These are phyloP conservation scores for Canavalia ensiformis DNA, from an alignment of 306 rosid species.

Conservation along the genomic window DNA sequence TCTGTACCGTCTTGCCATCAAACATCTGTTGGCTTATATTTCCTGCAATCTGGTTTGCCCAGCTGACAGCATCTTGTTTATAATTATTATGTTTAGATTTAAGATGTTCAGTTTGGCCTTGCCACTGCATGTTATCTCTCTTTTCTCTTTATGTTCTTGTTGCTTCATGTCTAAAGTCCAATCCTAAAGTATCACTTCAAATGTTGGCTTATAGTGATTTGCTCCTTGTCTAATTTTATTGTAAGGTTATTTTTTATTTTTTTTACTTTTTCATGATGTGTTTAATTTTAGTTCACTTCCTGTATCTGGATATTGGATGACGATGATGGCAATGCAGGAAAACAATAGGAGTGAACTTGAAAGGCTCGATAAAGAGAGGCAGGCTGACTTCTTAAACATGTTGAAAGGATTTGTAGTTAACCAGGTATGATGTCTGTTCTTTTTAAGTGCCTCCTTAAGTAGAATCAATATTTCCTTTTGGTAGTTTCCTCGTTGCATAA, in stretches of 20 bases:
- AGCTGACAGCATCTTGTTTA: not conserved
- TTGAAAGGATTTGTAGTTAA: slow-evolving; percentile 88
- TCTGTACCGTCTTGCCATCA: not conserved
- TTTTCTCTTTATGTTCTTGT: too few species aligned
- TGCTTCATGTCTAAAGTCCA: not conserved
- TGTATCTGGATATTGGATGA: slow-evolving; percentile 38
- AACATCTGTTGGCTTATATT: slow-evolving; percentile 19
- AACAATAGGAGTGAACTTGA: slow-evolving; percentile 92
- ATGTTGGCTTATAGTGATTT: slow-evolving; percentile 30
- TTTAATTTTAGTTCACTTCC: not conserved
- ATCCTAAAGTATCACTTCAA: slow-evolving; percentile 8
- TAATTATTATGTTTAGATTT: slow-evolving; percentile 21
- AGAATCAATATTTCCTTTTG: slow-evolving; percentile 26
- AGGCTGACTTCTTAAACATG: slow-evolving; percentile 83
- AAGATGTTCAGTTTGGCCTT: too few species aligned
- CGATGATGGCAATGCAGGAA: slow-evolving; percentile 68
- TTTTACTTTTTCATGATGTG: not conserved
- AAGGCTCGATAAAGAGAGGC: slow-evolving; percentile 85
- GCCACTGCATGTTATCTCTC: too few species aligned
- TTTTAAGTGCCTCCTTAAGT: not conserved
- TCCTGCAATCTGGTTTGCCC: slow-evolving; percentile 18
- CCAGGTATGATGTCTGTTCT: slow-evolving; percentile 69
- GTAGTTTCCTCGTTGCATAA: slow-evolving; percentile 26
- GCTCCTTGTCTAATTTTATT: not conserved
- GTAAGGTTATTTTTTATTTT: not conserved